Evolutionary conservation across 192 early-diverging fungal genomes (phyloP), one percentile per base, ranked within the genome.

Genomic region (Coemansia sp.): DNA sequence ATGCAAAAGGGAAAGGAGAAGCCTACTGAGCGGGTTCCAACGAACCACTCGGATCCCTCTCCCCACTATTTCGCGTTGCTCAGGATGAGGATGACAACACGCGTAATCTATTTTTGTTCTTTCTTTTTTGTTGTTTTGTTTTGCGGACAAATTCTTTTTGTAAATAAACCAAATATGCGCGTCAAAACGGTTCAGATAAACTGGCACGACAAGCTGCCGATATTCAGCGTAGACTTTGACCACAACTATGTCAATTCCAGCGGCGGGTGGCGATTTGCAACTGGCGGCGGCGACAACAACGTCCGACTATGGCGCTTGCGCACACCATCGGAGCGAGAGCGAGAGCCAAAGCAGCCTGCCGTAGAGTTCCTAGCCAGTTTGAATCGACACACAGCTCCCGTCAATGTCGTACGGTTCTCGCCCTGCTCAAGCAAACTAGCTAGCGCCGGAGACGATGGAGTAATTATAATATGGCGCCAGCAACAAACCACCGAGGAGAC

Each of bases 141-240:
- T 34, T 61, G 19, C 36, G 60, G 12, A 40, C 11, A 40, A n/a
- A 31, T 64, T 32, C 62, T 41, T 5, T 29, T 64, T 64, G 62
- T 48, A 48, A 31, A 48, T 48, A 24, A 31, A 19, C 19, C 19
- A 13, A 31, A 12, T 55, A 91, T 89, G 88, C 68, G 87, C 76
- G 91, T 87, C 79, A 82, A 89, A 63, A 88, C 88, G 27, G 80
- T 94, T 13, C 91, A 95, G 81, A 95, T 98, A 77, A 90, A 93
- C 70, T 97, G 96, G 96, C 96, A 98, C 73, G 96, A 93, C 68
- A 89, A 88, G 65, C 83, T 90, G 70, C 90, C 95, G 11, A 88
- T 98, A 60, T 95, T 95, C 82, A 94, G 94, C 61, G 89, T 90
- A 19, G 93, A 97, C 77, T 98, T 96, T 85, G 89, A 95, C 87